Percentiles rank a stretch among this genome's conserved stretches.
Conservation (phyloP, 2,329 filamentous ascomycete species). For the Aureobasidium sp. region DNA sequence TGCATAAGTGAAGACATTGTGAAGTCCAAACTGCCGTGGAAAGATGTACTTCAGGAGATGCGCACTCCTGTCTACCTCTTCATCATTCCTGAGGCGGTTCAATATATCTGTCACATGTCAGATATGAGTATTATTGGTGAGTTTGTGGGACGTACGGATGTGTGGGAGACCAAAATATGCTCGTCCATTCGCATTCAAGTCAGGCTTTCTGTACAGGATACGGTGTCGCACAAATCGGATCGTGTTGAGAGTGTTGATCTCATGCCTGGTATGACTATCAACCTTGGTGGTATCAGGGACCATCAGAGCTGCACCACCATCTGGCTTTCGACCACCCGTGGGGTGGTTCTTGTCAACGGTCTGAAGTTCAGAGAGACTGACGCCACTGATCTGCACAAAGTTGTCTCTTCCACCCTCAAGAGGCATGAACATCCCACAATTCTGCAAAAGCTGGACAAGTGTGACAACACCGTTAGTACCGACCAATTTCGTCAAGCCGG, state of each 20-base stretch:
- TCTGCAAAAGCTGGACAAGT: constrained; percentile 68
- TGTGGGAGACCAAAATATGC: constrained; percentile 70
- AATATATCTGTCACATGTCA: constrained; percentile 72
- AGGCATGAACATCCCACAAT: constrained; percentile 67
- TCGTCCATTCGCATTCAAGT: constrained; percentile 58
- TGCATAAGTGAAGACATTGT: constrained; percentile 80
- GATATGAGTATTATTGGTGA: constrained; percentile 5
- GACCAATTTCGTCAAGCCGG: constrained; percentile 63
- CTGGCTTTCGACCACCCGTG: constrained; percentile 22
- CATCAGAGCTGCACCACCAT: background rate
- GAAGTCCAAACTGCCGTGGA: constrained; percentile 78
- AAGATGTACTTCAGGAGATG: constrained; percentile 91
- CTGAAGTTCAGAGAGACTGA: constrained; percentile 44
- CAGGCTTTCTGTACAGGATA: constrained; percentile 76
- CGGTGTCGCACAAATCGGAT: constrained; percentile 73
- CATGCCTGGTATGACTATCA: no score
- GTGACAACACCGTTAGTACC: constrained; percentile 68
- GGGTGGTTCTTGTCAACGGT: constrained; percentile 6
- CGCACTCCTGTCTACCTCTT: constrained; percentile 49
- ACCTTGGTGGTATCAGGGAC: background rate
- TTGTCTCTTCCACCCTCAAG: constrained; percentile 56
- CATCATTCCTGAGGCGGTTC: constrained; percentile 55
- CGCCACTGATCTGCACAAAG: constrained; percentile 73
- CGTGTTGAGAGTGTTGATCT: constrained; percentile 38
- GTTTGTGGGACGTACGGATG: constrained; percentile 56